Evolutionary conservation across 2,329 filamentous ascomycete genomes (phyloP), one percentile per base, ranked within the genome.

Genomic region (Davidsoniella eucalypti): DNA sequence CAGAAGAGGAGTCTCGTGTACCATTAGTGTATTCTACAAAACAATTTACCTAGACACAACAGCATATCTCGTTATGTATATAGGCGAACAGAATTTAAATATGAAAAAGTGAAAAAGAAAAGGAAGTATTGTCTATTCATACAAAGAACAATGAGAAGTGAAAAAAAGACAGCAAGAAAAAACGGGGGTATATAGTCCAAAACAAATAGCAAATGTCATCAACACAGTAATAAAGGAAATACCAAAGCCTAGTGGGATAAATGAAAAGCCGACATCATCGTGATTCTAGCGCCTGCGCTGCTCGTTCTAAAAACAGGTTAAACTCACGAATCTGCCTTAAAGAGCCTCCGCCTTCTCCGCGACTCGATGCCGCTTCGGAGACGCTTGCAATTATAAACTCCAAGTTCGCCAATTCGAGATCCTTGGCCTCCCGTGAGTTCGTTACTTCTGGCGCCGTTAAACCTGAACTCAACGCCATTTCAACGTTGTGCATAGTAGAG

Each of bases 271-370:
- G 10, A 37, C 43, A 47, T 64, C 58, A 64, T 59, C 63, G 62
- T 47, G 63, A 59, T 60, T 80, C 78, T 41, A 82, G 63, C 29
- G 70, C 73, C 26, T 67, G 61, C 2, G 76, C 77, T 5, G 75
- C 69, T 18, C 78, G 69, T 59, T 82, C 78, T 45, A 82, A 63
- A 55, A 82, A 78, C 29, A 69, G 69, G 55, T 82, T 82, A 57
- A 82, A 82, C 44, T 76, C 71, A 53, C 64, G 70, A 50, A 82
- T 69, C 58, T 76, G 72, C 52, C 66, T 68, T 55, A 82, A 63
- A 4, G 72, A 62, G 2, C 75, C 75, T 18, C 75, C 75, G 1
- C 67, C 65, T 7, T 66, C 64, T 47, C 70, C 68, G 17, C 63
- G 62, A 38, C 65, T 69, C 57, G 72, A 74, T 2, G 72, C 71